Conservation (phyloP, 768 basidiomycete genomes). For the Amyloporia xantha region DNA sequence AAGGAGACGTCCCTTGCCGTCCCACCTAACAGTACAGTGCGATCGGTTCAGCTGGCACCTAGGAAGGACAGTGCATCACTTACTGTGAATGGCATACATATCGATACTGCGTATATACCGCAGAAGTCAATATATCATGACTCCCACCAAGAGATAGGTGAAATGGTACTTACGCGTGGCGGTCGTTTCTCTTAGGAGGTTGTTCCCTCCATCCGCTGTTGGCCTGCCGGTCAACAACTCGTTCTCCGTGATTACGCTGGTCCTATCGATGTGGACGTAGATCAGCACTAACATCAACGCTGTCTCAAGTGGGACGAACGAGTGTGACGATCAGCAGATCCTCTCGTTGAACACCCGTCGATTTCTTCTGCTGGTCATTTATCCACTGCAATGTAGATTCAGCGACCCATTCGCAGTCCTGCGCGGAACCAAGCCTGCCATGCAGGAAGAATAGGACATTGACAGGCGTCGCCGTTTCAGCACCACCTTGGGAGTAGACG, state of each 20-base stretch:
- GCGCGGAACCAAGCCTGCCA: constrained; percentile 34
- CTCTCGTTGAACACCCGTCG: constrained; percentile 19
- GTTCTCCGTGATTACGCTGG: constrained; percentile 45
- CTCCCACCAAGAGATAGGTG: too few relatives aligned
- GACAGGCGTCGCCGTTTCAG: constrained; percentile 14
- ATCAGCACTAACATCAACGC: not conserved
- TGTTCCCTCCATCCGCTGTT: constrained; percentile 35
- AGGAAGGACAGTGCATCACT: too few relatives aligned
- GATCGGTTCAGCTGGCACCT: too few relatives aligned
- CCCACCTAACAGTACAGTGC: constrained; percentile 35
- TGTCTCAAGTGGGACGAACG: constrained; percentile 23
- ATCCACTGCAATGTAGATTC: constrained; percentile 25
- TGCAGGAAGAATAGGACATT: constrained; percentile 41
- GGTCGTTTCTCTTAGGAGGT: constrained; percentile 25
- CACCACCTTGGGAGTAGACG: constrained; percentile 18
- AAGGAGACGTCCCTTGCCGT: constrained; percentile 73
- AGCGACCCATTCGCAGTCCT: constrained; percentile 27
- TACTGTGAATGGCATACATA: constrained; percentile 43
- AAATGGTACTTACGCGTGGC: constrained; percentile 32
- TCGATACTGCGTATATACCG: constrained; percentile 31
- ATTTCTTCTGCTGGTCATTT: constrained; percentile 6
- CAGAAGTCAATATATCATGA: too few relatives aligned
- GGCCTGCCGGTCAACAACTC: constrained; percentile 29
- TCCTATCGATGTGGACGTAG: constrained; percentile 27
- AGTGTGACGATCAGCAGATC: constrained; percentile 43